A percentile compares a stretch with the other conserved stretches of the same genome.
Conservation (phyloP, 1,284 basidiomycete species). For the Tilletiopsis washingtonensis region DNA sequence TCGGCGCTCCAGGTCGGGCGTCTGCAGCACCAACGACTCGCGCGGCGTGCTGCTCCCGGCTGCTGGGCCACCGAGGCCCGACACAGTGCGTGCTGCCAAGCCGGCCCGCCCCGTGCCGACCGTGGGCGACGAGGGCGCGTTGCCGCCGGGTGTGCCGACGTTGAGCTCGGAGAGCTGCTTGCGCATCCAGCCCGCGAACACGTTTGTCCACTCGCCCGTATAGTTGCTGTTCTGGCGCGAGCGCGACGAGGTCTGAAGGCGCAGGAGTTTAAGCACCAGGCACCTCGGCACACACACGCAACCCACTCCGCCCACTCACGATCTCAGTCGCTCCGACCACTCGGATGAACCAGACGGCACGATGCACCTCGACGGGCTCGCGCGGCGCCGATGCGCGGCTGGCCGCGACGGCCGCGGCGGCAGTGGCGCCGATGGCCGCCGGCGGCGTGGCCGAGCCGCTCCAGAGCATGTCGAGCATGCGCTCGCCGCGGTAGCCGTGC, state of each 20-base stretch:
- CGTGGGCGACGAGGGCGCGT: neutral
- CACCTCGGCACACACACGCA: too few relatives aligned
- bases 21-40: neutral
- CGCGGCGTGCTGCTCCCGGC: neutral
- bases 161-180: constrained; percentile 79
- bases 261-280: too few relatives aligned
- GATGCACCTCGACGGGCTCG: constrained; percentile 61
- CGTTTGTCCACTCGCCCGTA: constrained; percentile 79
- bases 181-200: constrained; percentile 77
- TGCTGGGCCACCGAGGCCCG: too few relatives aligned
- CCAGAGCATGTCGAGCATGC: constrained; percentile 80
- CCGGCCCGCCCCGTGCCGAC: too few relatives aligned
- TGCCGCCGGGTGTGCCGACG: constrained; percentile 52
- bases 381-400: neutral
- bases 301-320: too few relatives aligned
- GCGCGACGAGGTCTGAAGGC: neutral
- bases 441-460: constrained; percentile 39
- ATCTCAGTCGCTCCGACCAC: constrained; percentile 93
- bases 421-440: constrained; percentile 2
- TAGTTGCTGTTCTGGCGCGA: constrained; percentile 52
- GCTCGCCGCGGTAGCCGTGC: constrained; percentile 83
- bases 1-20: constrained; percentile 55
- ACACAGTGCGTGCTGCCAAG: too few relatives aligned
- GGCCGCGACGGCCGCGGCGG: neutral
- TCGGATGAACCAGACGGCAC: constrained; percentile 91